Percentiles rank a stretch among this genome's conserved stretches.
phyloP scores from a whole-genome alignment of 805 yeast species.

The Saturnispora kantuleensis region DNA sequence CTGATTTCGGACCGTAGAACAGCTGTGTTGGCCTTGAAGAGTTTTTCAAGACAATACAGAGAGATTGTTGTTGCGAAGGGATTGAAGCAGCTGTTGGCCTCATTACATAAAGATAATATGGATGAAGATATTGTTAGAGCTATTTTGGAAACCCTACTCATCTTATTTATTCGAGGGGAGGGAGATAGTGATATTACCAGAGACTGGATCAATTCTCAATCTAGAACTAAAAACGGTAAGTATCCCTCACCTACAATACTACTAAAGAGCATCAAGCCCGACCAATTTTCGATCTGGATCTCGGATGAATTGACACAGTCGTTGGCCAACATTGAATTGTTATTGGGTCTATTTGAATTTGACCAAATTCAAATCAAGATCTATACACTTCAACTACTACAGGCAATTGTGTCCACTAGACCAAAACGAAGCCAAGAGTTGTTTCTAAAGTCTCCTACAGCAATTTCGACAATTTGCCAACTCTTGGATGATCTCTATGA shows the following conservation, averaged over 20 bases:
- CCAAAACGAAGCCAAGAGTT: constrained; percentile 64
- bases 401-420: constrained; percentile 72
- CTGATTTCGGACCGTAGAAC: constrained; percentile 79
- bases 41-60: constrained; percentile 79
- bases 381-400: constrained; percentile 76
- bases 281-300: constrained; percentile 88
- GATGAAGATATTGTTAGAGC: constrained; percentile 67
- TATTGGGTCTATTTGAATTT: constrained; percentile 36
- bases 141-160: constrained; percentile 72
- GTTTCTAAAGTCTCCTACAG: constrained; percentile 63
- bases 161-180: constrained; percentile 61
- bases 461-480: constrained; percentile 64
- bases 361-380: constrained; percentile 68
- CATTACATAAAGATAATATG: constrained; percentile 54
- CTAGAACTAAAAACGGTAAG: constrained; percentile 65
- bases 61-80: constrained; percentile 89
- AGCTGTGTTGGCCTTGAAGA: constrained; percentile 81
- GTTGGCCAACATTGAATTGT: constrained; percentile 35
- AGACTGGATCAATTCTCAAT: constrained; percentile 63
- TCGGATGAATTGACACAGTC: constrained; percentile 84
- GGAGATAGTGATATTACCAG: constrained; percentile 55
- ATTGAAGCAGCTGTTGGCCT: constrained; percentile 57
- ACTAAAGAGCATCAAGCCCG: constrained; percentile 46
- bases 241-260: constrained; percentile 64
- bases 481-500: constrained; percentile 60